phyloP scores from a whole-genome alignment of 805 yeast species.

The Candida nitratophila region DNA sequence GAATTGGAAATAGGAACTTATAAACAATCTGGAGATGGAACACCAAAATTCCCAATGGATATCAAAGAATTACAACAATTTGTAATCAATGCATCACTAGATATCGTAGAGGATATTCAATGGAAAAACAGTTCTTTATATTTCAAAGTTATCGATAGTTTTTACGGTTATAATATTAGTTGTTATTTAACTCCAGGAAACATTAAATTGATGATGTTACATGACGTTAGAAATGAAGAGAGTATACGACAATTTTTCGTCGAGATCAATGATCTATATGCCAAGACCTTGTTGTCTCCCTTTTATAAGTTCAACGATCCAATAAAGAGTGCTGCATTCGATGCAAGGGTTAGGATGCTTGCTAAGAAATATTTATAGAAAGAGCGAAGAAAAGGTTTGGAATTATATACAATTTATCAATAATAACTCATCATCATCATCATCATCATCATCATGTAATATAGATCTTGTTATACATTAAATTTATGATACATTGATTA shows the following conservation, averaged over 20 bases:
- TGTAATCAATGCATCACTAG: slow-evolving; percentile 81
- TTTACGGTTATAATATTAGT: slow-evolving; percentile 75
- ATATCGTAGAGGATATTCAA: slow-evolving; percentile 84
- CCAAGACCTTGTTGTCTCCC: slow-evolving; percentile 78
- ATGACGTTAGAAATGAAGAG: slow-evolving; percentile 60
- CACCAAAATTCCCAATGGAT: slow-evolving; percentile 55
- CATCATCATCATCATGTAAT: no score
- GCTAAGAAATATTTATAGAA: slow-evolving; percentile 67
- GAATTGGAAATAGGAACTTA: slow-evolving; percentile 80
- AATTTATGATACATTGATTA: no score
- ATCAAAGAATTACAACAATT: slow-evolving; percentile 81
- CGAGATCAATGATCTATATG: slow-evolving; percentile 83
- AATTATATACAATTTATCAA: no score
- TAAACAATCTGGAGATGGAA: slow-evolving; percentile 61
- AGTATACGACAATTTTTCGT: slow-evolving; percentile 74
- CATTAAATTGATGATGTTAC: slow-evolving; percentile 68
- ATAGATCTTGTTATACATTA: no score
- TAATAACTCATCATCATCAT: no score
- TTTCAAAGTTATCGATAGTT: slow-evolving; percentile 75
- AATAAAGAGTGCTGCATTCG: slow-evolving; percentile 68
- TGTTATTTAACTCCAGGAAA: slow-evolving; percentile 88
- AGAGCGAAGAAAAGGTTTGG: background rate
- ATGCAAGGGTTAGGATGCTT: slow-evolving; percentile 57
- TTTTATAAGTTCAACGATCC: slow-evolving; percentile 75
- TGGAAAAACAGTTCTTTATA: slow-evolving; percentile 65